These are phyloP conservation scores for Moesziomyces sp. DNA, from an alignment of 1,284 basidiomycete species.

Conservation along the genomic window DNA sequence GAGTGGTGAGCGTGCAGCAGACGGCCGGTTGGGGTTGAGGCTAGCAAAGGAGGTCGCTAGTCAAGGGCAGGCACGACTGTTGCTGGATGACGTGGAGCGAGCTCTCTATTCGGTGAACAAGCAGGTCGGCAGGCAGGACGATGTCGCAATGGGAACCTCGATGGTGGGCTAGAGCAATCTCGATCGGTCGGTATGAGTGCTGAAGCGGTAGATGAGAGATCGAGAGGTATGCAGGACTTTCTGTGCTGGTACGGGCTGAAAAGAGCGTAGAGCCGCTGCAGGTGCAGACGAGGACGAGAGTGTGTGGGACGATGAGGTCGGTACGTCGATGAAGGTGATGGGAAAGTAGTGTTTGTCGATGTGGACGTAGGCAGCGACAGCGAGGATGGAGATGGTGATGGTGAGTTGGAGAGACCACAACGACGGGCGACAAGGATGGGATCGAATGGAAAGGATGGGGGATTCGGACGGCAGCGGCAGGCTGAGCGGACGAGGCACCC, in stretches of 20 bases:
- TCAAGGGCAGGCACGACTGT: not conserved
- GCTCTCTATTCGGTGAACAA: too few species aligned
- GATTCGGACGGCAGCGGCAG: conserved; percentile 10
- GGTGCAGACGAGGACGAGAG: not conserved
- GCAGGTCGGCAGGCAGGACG: too few species aligned
- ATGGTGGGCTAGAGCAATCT: not conserved
- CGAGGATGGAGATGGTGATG: conserved; percentile 4
- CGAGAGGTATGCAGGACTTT: too few species aligned
- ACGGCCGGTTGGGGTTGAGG: not conserved
- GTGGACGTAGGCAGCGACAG: not conserved
- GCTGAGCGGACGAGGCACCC: conserved; percentile 3
- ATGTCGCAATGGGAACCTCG: too few species aligned
- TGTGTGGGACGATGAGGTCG: not conserved
- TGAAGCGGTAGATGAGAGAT: not conserved
- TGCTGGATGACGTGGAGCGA: too few species aligned
- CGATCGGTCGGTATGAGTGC: not conserved
- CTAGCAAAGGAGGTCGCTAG: conserved; percentile 1
- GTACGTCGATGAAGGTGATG: conserved; percentile 3
- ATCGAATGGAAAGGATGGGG: conserved; percentile 6
- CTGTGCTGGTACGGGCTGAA: not conserved
- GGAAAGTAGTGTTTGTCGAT: not conserved
- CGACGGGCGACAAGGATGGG: conserved; percentile 3
- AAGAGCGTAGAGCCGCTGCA: conserved; percentile 1
- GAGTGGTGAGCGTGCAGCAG: not conserved
- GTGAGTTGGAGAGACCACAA: conserved; percentile 4